Conservation (phyloP, 164 flowering plant species). For the Piper betle region DNA sequence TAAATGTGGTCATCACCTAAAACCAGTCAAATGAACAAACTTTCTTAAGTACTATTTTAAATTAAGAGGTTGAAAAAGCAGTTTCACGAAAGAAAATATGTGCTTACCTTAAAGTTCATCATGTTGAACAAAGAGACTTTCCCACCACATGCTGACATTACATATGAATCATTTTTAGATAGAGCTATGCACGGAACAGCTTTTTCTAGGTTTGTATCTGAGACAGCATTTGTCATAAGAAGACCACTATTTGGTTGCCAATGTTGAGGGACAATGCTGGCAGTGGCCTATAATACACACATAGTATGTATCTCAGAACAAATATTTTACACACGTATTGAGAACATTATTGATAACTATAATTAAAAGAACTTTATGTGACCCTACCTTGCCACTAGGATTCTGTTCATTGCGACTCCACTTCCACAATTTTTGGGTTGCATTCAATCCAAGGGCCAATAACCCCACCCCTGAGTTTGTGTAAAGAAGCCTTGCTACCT, state of each 20-base stretch:
- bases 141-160: conserved; percentile 92
- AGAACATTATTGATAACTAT: neutral
- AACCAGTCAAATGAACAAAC: neutral
- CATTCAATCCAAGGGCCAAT: conserved; percentile 61
- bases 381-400: conserved; percentile 69
- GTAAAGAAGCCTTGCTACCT: conserved; percentile 57
- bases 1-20: neutral
- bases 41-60: neutral
- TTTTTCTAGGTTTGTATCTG: conserved; percentile 74
- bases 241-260: conserved; percentile 98
- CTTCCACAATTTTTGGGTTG: conserved; percentile 75
- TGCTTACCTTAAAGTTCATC: conserved; percentile 89
- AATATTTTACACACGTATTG: neutral
- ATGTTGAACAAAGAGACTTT: conserved; percentile 90
- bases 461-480: conserved; percentile 56
- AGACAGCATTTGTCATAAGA: conserved; percentile 74
- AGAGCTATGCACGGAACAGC: conserved; percentile 93
- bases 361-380: neutral
- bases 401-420: conserved; percentile 78
- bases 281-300: conserved; percentile 62
- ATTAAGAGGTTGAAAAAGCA: neutral
- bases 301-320: conserved; percentile 15
- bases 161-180: conserved; percentile 94
- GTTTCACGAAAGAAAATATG: neutral
- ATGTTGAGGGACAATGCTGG: conserved; percentile 74